phyloP scores from a whole-genome alignment of 1,284 basidiomycete genomes.

The Rhizopogon hawkerae region DNA sequence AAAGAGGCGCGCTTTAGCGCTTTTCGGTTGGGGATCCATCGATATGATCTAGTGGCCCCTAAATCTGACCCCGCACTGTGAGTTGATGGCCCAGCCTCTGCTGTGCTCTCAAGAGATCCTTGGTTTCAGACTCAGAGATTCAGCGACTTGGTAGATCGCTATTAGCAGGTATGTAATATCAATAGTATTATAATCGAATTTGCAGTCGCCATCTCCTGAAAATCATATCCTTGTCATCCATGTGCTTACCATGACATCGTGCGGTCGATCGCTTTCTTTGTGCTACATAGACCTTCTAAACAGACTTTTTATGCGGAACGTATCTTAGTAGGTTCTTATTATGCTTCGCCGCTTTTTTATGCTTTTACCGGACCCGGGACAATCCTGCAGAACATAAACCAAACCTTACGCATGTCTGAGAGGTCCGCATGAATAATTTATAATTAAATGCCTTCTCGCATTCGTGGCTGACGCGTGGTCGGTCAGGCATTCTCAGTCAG shows the following conservation, averaged over 20 bases:
- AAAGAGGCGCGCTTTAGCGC: not conserved
- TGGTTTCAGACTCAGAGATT: not conserved
- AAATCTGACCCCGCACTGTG: not conserved
- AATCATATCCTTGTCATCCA: not conserved
- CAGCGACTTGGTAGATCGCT: not conserved
- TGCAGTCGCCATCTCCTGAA: not conserved
- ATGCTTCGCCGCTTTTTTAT: not conserved
- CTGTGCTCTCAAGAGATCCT: not conserved
- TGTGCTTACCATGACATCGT: not conserved
- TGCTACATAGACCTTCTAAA: not conserved
- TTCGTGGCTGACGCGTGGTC: not conserved
- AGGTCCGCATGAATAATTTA: not conserved
- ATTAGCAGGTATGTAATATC: not conserved
- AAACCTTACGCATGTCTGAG: too few species aligned
- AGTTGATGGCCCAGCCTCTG: not conserved
- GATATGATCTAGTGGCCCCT: not conserved
- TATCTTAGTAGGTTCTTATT: too few species aligned
- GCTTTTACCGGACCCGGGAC: not conserved
- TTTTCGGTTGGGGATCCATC: not conserved
- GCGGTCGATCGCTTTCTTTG: not conserved
- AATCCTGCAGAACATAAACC: not conserved
- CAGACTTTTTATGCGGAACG: not conserved
- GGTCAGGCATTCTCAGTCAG: not conserved
- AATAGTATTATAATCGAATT: not conserved
- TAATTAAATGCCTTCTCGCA: not conserved